A percentile compares a stretch with the other conserved stretches of the same genome.
These are phyloP conservation scores for Marchantia paleacea DNA, from an alignment of 225 moss, liverwort and hornwort genomes.

Conservation along the genomic window DNA sequence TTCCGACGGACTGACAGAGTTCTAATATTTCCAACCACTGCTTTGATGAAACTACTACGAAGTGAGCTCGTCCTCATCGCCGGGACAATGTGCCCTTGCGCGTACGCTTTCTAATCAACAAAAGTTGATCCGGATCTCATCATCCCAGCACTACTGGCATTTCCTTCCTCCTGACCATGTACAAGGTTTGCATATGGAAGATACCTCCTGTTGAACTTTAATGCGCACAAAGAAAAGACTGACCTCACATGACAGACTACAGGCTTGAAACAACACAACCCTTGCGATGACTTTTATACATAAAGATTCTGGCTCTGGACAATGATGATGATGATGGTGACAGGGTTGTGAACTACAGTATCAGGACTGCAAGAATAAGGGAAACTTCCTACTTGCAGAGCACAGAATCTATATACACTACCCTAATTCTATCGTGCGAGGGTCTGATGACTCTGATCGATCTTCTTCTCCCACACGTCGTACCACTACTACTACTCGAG, in stretches of 20 bases:
- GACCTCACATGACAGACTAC: neutral
- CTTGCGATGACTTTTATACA: neutral
- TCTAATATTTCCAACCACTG: too few species aligned
- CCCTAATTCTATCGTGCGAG: neutral
- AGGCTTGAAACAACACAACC: neutral
- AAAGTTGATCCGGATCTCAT: too few species aligned
- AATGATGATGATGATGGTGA: neutral
- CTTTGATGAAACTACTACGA: too few species aligned
- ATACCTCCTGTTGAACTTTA: neutral
- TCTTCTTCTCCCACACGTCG: neutral
- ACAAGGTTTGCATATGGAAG: too few species aligned
- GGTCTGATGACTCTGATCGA: neutral
- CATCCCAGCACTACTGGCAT: too few species aligned
- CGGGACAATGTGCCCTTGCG: too few species aligned
- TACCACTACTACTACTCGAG: too few species aligned
- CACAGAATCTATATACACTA: neutral
- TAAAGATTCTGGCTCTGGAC: neutral
- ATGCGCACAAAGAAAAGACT: neutral
- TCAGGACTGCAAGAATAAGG: neutral
- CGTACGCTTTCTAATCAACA: too few species aligned
- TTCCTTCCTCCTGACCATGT: too few species aligned
- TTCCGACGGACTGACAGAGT: too few species aligned
- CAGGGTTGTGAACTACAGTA: neutral
- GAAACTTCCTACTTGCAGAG: neutral
- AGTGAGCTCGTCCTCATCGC: too few species aligned